A percentile compares a stretch with the other conserved stretches of the same genome.
Conservation (phyloP, 371 early-diverging fungal genomes). For the Choanephora cucurbitarum region DNA sequence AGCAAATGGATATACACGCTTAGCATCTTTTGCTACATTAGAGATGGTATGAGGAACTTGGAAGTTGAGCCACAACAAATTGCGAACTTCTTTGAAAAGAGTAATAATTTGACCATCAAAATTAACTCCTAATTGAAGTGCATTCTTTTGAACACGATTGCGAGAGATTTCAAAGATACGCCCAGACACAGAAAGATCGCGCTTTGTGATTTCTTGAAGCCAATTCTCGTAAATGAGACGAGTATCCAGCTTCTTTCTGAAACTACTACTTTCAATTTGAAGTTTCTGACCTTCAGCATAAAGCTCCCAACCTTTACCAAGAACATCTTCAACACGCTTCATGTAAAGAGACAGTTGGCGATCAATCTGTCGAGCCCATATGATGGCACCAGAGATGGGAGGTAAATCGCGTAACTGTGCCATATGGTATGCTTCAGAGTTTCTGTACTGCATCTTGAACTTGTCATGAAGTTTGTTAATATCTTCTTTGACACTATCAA, state of each 20-base stretch:
- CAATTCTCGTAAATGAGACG: conserved; percentile 89
- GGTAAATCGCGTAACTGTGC: conserved; percentile 92
- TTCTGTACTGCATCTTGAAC: conserved; percentile 90
- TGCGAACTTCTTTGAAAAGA: conserved; percentile 96
- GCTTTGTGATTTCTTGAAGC: conserved; percentile 85
- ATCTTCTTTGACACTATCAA: conserved; percentile 97
- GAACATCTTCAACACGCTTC: conserved; percentile 96
- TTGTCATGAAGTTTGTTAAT: conserved; percentile 94
- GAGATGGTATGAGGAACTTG: conserved; percentile 92
- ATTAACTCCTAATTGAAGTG: conserved; percentile 86
- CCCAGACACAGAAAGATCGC: conserved; percentile 87
- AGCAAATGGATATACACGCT: conserved; percentile 97
- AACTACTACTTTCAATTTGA: conserved; percentile 85
- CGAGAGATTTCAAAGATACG: conserved; percentile 90
- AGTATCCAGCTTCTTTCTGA: conserved; percentile 93
- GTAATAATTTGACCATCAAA: conserved; percentile 95
- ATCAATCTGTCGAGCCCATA: conserved; percentile 98
- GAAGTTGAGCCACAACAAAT: conserved; percentile 91
- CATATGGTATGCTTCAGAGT: conserved; percentile 89
- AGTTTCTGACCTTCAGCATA: conserved; percentile 97
- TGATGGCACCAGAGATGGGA: conserved; percentile 91
- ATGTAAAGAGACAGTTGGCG: conserved; percentile 94
- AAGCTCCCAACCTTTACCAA: conserved; percentile 97
- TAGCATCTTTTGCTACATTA: conserved; percentile 94
- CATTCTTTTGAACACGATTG: conserved; percentile 77